Percentiles rank a stretch among this genome's conserved stretches.
Evolutionary conservation across 2,329 filamentous ascomycete genomes (phyloP).

Genomic region (Fusarium chaquense): DNA sequence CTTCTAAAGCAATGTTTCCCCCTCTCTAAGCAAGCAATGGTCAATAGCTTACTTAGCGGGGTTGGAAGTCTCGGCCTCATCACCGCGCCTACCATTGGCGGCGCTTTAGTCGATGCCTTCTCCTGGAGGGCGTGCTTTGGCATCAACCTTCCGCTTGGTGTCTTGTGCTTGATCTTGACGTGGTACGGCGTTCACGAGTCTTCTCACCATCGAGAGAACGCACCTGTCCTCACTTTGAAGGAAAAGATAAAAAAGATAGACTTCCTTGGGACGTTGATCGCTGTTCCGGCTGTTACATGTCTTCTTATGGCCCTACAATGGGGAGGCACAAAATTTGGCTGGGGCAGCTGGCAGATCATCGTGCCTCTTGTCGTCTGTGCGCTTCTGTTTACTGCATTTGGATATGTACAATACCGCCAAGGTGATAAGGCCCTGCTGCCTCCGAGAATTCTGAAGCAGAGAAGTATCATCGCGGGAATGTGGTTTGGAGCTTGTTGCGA

Average conservation of each 20-base stretch:
- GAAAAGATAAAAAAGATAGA: slow-evolving; percentile 38
- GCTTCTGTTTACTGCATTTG: slow-evolving; percentile 25
- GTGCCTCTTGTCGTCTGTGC: slow-evolving; percentile 26
- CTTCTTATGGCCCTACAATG: slow-evolving; percentile 46
- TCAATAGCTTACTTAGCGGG: slow-evolving; percentile 37
- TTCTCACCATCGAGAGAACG: background rate
- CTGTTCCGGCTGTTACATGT: slow-evolving; percentile 33
- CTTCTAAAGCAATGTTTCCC: slow-evolving; percentile 43
- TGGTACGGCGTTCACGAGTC: slow-evolving; percentile 39
- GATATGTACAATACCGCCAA: slow-evolving; percentile 37
- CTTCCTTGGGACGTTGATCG: slow-evolving; percentile 24
- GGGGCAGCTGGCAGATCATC: slow-evolving; percentile 42
- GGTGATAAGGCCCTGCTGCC: slow-evolving; percentile 36
- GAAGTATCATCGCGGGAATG: slow-evolving; percentile 43
- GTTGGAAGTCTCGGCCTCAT: slow-evolving; percentile 39
- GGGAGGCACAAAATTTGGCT: slow-evolving; percentile 42
- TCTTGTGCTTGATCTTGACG: slow-evolving; percentile 32
- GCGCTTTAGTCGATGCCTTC: slow-evolving; percentile 32
- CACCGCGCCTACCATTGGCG: slow-evolving; percentile 40
- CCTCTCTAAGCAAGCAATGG: slow-evolving; percentile 35
- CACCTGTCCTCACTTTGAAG: slow-evolving; percentile 7
- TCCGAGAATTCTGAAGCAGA: slow-evolving; percentile 38
- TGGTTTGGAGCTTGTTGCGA: slow-evolving; percentile 43
- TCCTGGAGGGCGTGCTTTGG: slow-evolving; percentile 46
- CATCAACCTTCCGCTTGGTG: slow-evolving; percentile 38